Evolutionary conservation across 164 flowering plant species (phyloP), one percentile per base, ranked within the genome.

Genomic region (Berberis thunbergii): DNA sequence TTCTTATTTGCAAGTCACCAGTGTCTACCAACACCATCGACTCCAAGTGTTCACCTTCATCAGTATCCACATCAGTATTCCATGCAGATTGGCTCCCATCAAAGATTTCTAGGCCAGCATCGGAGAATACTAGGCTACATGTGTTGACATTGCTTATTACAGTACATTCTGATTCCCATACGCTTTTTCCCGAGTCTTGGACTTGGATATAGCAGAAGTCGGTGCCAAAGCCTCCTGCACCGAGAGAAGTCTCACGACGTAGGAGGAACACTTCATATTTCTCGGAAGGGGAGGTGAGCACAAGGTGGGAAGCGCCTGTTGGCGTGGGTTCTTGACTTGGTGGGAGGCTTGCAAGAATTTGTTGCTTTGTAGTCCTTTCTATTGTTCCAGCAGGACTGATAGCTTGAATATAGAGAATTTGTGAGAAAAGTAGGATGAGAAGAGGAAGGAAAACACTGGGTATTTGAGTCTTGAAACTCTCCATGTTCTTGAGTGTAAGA

Each of bases 151-250:
- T 76, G 69, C 79, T 80, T 7, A 77, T 66, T 3, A 71, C 38
- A 9, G 78, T 64, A 48, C 81, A 80, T 57, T 80, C 81, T 0
- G 81, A 80, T 57, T 80, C 79, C 83, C 83, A 77, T 11, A 74
- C 69, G 43, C 68, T 69, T 52, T 53, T 58, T 3, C 77, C 78
- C 0, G 67, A 13, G 40, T 69, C 70, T 57, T 75, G 76, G 3
- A 76, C 70, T 65, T 80, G 81, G 46, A 80, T 62, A 70, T 77
- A 74, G 43, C 84, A 80, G 67, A 77, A 80, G 52, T 77, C 79
- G 6, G 68, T 63, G 4, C 79, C 79, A 12, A 73, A 76, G 4
- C 79, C 79, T 5, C 81, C 79, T 0, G 81, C 77, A 6, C 77
- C 81, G 40, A 69, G 43, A 3, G 73, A 8, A 1, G 80, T 74